Evolutionary conservation across 176 grass and related monocot genomes (phyloP), one percentile per base, ranked within the genome.

Genomic region (Aegilops speltoides): DNA sequence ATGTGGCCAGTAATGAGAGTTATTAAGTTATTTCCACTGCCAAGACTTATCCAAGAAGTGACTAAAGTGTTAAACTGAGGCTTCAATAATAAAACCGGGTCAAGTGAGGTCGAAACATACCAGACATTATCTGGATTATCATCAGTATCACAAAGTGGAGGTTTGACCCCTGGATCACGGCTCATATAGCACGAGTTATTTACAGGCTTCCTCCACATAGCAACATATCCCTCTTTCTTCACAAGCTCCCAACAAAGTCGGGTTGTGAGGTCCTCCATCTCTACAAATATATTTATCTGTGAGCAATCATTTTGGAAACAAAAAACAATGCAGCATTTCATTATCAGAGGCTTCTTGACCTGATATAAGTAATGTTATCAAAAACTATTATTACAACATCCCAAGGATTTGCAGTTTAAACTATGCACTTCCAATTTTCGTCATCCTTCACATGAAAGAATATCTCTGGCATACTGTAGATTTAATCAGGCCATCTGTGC

Each of bases 181-280:
- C 79, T 94, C 46, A 89, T 87, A 83, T 94, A 97, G 82, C 92
- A 94, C 32, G 86, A 72, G 50, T 89, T 97, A 84, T 97, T 92
- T 74, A 91, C 46, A 87, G 95, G 92, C 48, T 97, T 97, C 86
- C 73, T 94, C 95, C 95, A 97, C 83, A 97, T 91, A 83, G 95
- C 92, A 91, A 97, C 82, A 76, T 94, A 94, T 86, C 95, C 95
- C 56, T 97, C 95, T 89, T 97, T 97, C 86, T 94, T 97, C 78
- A 97, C 88, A 87, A 97, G 88, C 81, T 94, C 90, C 95, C 95
- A 97, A 87, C 92, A 94, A 50, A 98, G 79, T 43, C 91, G 65
- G 52, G 74, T n/a, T 46, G 96, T 92, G 75, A 98, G 90, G 63
- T 98, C 86, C 81, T 98, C 86, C 96, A 98, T 98, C 79, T 94